These are phyloP conservation scores for Sporisorium graminicola DNA, from an alignment of 1,284 basidiomycete species.

Conservation along the genomic window DNA sequence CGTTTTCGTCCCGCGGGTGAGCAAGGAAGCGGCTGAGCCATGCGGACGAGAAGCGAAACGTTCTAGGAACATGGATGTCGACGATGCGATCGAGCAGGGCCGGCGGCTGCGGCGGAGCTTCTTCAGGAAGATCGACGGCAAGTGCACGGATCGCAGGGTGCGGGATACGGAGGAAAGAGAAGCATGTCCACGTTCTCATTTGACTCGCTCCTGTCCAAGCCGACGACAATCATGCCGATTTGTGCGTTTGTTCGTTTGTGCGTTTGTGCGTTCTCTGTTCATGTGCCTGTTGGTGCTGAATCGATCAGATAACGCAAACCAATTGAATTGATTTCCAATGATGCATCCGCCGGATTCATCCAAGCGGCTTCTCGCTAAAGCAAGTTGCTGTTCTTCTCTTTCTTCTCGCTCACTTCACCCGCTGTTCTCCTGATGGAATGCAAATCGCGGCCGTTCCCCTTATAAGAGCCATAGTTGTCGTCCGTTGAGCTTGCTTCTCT, in stretches of 20 bases:
- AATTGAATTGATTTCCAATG: neutral
- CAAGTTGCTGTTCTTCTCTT: too few species aligned
- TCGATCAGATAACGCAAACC: conserved; percentile 6
- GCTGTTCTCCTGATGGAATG: too few species aligned
- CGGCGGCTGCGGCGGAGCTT: too few species aligned
- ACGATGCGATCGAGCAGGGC: neutral
- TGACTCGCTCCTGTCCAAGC: neutral
- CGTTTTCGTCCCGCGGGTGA: neutral
- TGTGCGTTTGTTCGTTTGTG: neutral
- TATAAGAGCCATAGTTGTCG: neutral
- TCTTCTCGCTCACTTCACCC: too few species aligned
- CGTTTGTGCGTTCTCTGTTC: too few species aligned
- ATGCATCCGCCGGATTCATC: too few species aligned
- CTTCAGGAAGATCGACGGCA: too few species aligned
- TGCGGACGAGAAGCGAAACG: neutral
- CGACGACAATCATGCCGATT: neutral
- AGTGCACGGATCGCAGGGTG: neutral
- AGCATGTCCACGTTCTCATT: conserved; percentile 3
- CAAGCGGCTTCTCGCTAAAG: too few species aligned
- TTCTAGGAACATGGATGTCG: neutral
- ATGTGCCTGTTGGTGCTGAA: too few species aligned
- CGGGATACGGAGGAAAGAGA: neutral
- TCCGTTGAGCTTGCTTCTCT: neutral
- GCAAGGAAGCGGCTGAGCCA: too few species aligned
- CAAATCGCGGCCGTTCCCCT: too few species aligned